Percentiles rank a stretch among this genome's conserved stretches.
phyloP scores from a whole-genome alignment of 2,329 filamentous ascomycete genomes.

The Ascochyta koolunga region DNA sequence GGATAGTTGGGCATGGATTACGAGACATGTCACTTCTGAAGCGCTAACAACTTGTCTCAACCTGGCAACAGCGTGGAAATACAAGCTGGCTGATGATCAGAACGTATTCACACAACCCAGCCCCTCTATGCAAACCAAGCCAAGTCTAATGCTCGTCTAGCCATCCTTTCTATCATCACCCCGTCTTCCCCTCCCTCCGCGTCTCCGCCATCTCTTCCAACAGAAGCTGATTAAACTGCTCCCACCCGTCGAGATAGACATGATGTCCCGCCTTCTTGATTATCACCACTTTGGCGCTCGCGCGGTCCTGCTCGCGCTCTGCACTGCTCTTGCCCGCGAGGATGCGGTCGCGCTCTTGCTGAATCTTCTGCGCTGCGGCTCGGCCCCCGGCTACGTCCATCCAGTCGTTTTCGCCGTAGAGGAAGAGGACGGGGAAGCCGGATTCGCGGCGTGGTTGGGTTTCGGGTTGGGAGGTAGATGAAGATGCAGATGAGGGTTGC shows the following conservation, averaged over 20 bases:
- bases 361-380: conserved; percentile 79
- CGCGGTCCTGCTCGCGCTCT: conserved; percentile 74
- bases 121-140: too few relatives aligned
- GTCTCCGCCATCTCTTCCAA: conserved; percentile 68
- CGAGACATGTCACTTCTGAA: too few relatives aligned
- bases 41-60: background rate
- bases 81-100: too few relatives aligned
- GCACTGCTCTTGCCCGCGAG: conserved; percentile 69
- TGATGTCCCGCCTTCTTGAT: conserved; percentile 76
- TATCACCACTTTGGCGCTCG: conserved; percentile 80
- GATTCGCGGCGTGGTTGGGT: conserved; percentile 52
- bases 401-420: conserved; percentile 99
- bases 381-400: conserved; percentile 92
- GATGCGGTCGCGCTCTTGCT: conserved; percentile 66
- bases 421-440: conserved; percentile 83
- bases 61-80: too few relatives aligned
- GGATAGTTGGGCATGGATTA: too few relatives aligned
- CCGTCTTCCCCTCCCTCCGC: background rate
- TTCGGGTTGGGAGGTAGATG: background rate
- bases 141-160: too few relatives aligned
- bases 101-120: too few relatives aligned
- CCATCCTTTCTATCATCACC: too few relatives aligned
- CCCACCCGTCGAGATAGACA: conserved; percentile 72
- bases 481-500: background rate
- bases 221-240: conserved; percentile 72